Evolutionary conservation across 768 basidiomycete genomes (phyloP), one percentile per base, ranked within the genome.

Genomic region (Tephrocybe sp.): DNA sequence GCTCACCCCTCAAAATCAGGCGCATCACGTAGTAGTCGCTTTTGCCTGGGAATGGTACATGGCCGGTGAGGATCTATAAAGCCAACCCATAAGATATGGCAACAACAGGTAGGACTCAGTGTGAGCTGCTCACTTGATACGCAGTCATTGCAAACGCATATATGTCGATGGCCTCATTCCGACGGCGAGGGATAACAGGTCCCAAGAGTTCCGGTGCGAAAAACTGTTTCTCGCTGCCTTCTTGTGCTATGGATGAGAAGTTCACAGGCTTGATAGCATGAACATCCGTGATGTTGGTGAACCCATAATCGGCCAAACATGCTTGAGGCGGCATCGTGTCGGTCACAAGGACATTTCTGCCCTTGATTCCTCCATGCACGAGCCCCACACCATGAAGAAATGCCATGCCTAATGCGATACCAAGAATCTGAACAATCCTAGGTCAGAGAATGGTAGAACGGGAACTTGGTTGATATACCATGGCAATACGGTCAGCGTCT

Each of bases 111-210:
- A 44, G 3, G 20, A 6, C 10, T 11, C 23, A 24, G n/a, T 15
- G 34, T 7, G 5, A 32, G 28, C 14, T 24, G 8, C 11, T 2
- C 12, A 58, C 57, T 47, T 55, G 42, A 33, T 52, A 55, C 2
- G 42, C 42, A 15, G 51, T 21, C 9, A 32, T 55, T 10, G 50
- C 47, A 38, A 55, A 58, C 7, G 57, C 54, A 10, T 52, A 58
- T 18, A 55, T 38, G 30, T 58, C 57, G 30, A 46, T 50, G 14
- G 42, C 43, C 37, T 37, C 45, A 32, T 20, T 50, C 24, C 41
- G 33, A 20, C 32, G 40, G 44, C 33, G 37, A 17, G 12, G 18
- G 7, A 18, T 8, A 3, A 12, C 10, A 0, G 25, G 3, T 8
- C 15, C 34, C 10, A 34, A 2, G 8, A 43, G 17, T 30, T 51